Base-by-base conservation (phyloP, 2,329 filamentous ascomycete genomes). In the Colletotrichum aenigma region DNA sequence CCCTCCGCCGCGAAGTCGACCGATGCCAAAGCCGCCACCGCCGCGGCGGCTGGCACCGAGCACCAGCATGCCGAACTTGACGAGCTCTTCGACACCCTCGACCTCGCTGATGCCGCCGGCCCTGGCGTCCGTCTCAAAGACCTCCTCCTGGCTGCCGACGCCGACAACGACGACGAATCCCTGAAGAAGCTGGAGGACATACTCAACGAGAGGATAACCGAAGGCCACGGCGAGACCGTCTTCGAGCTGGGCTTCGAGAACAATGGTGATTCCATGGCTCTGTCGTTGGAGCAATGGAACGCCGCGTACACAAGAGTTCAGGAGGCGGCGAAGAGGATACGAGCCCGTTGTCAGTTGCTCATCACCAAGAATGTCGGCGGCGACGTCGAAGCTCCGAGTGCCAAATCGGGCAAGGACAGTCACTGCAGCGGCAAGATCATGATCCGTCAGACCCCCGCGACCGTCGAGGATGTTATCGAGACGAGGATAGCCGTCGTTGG, bases 401-500 rank as follows among this genome's bases (percentile, higher is more conserved):
- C 84, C 64, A 87, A 87, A 74, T 90, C 88, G 71, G 87, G 89
- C 74, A 96, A 94, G 81, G 92, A 95, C 76, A 94, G 91, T 78
- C 93, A 93, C 69, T 94, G 93, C 78, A 94, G 92, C 77, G 96
- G 96, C n/a, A 98, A 98, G 84, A 84, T 98, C 66, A 91, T 98
- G 80, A 90, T 98, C 76, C 92, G 97, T 52, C 93, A 94, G 81
- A 87, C 91, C 26, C 95, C 96, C 4, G 87, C 89, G 24, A 93
- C 90, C 15, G 91, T 95, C 7, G 96, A 98, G 82, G 93, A 97
- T 73, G 94, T 98, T 30, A 98, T 98, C 76, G 97, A 99, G 89
- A 98, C 96, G 12, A 89, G 97, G 79, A 97, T 99, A 86, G 97
- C 96, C 1, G 97, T 99, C 1, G 97, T 99, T 9, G 97, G 97